Base-by-base conservation (phyloP, 441 rosid species). In the Daphne laureola region DNA sequence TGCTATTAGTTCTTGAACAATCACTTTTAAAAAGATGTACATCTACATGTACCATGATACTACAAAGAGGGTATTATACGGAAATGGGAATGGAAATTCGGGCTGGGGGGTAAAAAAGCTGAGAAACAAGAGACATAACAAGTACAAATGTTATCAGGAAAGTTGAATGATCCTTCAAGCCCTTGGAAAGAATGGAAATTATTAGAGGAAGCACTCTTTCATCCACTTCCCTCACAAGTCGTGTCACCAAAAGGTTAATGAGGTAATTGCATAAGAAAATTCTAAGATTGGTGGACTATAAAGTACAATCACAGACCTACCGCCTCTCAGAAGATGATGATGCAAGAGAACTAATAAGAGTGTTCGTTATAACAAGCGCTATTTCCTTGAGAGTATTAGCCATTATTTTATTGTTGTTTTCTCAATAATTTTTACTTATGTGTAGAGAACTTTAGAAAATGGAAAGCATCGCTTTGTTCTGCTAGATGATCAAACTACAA, bases 191-290 rank as follows among this genome's bases (percentile, higher is more conserved):
- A 63, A 95, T 91, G 50, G 99, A 97, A 57, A 95, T 91, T 41
- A 95, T 95, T 72, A 79, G 71, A 67, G 99, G 99, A 75, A 95
- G 99, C 58, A 95, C 99, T 87, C 97, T 88, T 73, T 95, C 99
- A 64, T 98, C 99, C 66, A 95, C 98, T 80, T 95, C 91, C 75
- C 96, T 78, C 40, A 95, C 99, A 67, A 95, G 91, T 95, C 98
- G 58, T 27, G 68, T 21, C 31, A 49, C 14, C 62, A 64, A 18
- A 21, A 58, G 23, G 31, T 25, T 53, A 26, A 17, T 44, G 12
- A 42, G 35, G 25, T 17, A 12, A 43, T 25, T 18, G 40, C 45
- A 18, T 25, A 38, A 42, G 8, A 25, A 18, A 41, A 25, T 26
- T 48, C 27, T 6, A 47, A 21, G 50, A 17, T 17, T 44, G 25